These are phyloP conservation scores for Exophiala phaeomuriformis DNA, from an alignment of 2,329 filamentous ascomycete species.

Conservation along the genomic window DNA sequence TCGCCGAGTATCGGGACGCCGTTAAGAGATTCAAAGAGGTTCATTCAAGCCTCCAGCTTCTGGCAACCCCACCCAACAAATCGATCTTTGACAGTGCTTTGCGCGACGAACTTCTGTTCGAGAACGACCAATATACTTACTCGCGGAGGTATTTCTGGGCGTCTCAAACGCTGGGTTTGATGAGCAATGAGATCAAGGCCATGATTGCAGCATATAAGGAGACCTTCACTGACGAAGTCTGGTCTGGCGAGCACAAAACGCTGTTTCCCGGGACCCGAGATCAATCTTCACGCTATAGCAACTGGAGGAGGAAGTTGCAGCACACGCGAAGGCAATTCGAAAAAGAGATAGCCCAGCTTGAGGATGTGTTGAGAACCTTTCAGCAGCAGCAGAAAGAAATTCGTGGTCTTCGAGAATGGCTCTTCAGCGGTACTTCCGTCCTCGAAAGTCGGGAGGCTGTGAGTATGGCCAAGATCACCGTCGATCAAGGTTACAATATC, in stretches of 20 bases:
- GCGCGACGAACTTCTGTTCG: conserved; percentile 26
- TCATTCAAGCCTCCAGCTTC: conserved; percentile 50
- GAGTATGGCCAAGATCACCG: conserved; percentile 46
- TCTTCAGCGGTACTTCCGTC: conserved; percentile 56
- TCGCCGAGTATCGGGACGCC: conserved; percentile 55
- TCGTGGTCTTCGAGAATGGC: conserved; percentile 48
- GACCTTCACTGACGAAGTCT: conserved; percentile 28
- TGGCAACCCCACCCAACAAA: conserved; percentile 51
- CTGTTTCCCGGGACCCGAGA: conserved; percentile 27
- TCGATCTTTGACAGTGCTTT: conserved; percentile 26
- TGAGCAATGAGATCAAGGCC: conserved; percentile 29
- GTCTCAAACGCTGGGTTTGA: conserved; percentile 26
- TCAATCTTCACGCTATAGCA: conserved; percentile 24
- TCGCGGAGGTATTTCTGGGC: conserved; percentile 30
- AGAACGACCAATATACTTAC: conserved; percentile 25
- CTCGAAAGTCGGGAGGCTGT: conserved; percentile 55
- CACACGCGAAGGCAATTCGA: conserved; percentile 27
- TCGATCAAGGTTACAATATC: conserved; percentile 48
- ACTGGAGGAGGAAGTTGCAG: conserved; percentile 27
- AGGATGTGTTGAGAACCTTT: conserved; percentile 55
- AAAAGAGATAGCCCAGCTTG: conserved; percentile 39
- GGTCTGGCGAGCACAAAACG: conserved; percentile 26
- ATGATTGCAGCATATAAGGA: conserved; percentile 26
- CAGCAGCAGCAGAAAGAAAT: conserved; percentile 47
- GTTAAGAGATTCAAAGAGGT: conserved; percentile 52